These are phyloP conservation scores for Diaporthe amygdali DNA, from an alignment of 2,329 filamentous ascomycete species.

Conservation along the genomic window DNA sequence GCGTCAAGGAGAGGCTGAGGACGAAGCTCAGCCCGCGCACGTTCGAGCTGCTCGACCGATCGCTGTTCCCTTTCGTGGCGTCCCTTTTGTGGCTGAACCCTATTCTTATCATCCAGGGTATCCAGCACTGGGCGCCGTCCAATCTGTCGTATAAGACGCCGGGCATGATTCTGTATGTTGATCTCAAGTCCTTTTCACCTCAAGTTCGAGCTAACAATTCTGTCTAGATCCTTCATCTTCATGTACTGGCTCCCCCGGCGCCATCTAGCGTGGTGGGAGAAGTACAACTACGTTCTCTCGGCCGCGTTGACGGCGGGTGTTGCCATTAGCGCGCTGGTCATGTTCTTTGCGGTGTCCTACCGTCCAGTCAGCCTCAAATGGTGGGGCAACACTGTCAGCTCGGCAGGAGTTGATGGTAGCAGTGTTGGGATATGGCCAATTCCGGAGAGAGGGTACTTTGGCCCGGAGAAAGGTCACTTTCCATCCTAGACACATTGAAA, in stretches of 20 bases:
- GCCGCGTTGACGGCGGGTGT: conserved; percentile 43
- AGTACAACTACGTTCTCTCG: conserved; percentile 48
- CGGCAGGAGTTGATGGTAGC: conserved; percentile 30
- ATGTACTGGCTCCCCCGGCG: conserved; percentile 48
- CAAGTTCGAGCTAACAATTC: background rate
- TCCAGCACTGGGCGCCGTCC: conserved; percentile 48
- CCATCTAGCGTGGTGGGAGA: conserved; percentile 46
- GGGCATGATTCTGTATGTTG: conserved; percentile 40
- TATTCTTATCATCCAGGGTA: conserved; percentile 45
- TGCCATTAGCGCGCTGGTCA: conserved; percentile 42
- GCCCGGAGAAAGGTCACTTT: conserved; percentile 24
- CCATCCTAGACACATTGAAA: background rate
- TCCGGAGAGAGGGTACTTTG: conserved; percentile 32
- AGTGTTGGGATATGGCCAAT: conserved; percentile 26
- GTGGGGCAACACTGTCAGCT: conserved; percentile 48
- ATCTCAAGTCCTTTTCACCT: too few species aligned
- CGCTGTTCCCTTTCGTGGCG: conserved; percentile 43
- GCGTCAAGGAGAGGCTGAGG: conserved; percentile 38
- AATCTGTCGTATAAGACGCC: conserved; percentile 50
- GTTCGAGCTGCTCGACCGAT: conserved; percentile 41
- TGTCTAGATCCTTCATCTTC: conserved; percentile 40
- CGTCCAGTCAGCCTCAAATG: conserved; percentile 38
- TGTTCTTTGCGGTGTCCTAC: conserved; percentile 45
- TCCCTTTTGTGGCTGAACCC: conserved; percentile 48
- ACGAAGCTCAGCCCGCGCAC: conserved; percentile 34